Evolutionary conservation across 305 asterid species (phyloP), one percentile per base, ranked within the genome.

Genomic region (Galium porrigens): DNA sequence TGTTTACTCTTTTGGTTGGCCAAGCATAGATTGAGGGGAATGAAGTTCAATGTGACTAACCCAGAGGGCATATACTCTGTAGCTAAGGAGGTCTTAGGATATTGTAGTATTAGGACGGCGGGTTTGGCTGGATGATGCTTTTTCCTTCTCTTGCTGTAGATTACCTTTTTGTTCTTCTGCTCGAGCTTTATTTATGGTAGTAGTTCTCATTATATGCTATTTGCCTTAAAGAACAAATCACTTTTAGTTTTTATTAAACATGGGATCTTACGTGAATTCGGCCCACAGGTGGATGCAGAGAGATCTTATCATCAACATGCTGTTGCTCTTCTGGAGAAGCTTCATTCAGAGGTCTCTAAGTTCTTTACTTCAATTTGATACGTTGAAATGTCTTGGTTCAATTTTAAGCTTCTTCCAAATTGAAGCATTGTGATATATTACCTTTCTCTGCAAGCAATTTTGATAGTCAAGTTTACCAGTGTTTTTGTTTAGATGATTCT

Each of bases 271-370:
- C 48, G 61, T 64, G 67, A 68, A 53, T 71, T 72, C 74, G 74
- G 61, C 62, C 73, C 46, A 25, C 92, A 87, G 97, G 96, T 90
- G n/a, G 80, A 83, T 74, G 94, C 96, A 61, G 98, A 86, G 84
- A 85, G 94, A 81, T 82, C 84, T 62, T 91, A 86, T 77, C 96
- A 91, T 77, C 96, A 77, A 70, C 81, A 76, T 66, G 86, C 79
- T 46, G 82, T 86, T 70, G 77, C 88, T 58, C 75, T 87, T 65
- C 75, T 90, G 74, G 97, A 90, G 86, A 90, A 86, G 84, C 84
- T 87, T 64, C 87, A 83, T 66, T 76, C 86, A 22, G 85, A 90
- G 96, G 97, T 90, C 56, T 46, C 71, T 73, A 42, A 42, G 56
- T 62, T 46, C 54, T 54, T 61, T 30, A 17, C 56, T 22, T 64